These are phyloP conservation scores for Abelmoschus esculentus DNA, from an alignment of 345 rosid species.

Conservation along the genomic window DNA sequence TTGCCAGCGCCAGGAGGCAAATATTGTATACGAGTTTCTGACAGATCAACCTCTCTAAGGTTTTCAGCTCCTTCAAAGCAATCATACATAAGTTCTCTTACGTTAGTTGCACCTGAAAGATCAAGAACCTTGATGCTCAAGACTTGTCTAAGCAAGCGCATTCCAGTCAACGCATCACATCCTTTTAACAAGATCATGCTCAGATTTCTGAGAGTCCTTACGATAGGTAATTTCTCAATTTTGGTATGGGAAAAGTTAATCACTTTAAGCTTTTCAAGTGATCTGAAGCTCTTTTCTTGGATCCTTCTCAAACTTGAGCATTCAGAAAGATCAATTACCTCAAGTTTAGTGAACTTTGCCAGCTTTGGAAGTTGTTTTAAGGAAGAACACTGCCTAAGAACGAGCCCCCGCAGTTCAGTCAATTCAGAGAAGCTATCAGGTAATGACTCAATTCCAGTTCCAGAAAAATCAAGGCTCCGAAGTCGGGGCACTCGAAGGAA, in stretches of 20 bases:
- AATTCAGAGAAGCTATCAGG: constrained; percentile 12
- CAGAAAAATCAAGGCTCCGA: constrained; percentile 11
- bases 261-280: constrained; percentile 29
- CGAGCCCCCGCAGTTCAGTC: constrained; percentile 32
- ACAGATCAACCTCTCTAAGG: constrained; percentile 36
- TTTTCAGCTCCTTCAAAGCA: constrained; percentile 21
- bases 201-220: constrained; percentile 22
- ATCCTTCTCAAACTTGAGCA: constrained; percentile 22
- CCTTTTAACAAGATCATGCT: constrained; percentile 22
- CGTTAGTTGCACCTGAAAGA: constrained; percentile 34
- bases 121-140: constrained; percentile 32
- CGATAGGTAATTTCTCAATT: constrained; percentile 32
- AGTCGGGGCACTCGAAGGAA: background rate
- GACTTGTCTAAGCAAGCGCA: constrained; percentile 27
- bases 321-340: constrained; percentile 48
- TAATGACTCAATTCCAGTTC: background rate
- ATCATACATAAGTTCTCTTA: constrained; percentile 27
- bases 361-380: constrained; percentile 31
- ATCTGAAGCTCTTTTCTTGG: constrained; percentile 19
- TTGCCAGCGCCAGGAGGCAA: constrained; percentile 20
- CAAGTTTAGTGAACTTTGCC: constrained; percentile 23
- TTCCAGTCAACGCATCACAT: constrained; percentile 17
- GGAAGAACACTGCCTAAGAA: constrained; percentile 33
- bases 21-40: constrained; percentile 24
- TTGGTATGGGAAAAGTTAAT: constrained; percentile 43